Evolutionary conservation across 2,329 filamentous ascomycete genomes (phyloP).

Genomic region (Pestalotiopsis sp.): DNA sequence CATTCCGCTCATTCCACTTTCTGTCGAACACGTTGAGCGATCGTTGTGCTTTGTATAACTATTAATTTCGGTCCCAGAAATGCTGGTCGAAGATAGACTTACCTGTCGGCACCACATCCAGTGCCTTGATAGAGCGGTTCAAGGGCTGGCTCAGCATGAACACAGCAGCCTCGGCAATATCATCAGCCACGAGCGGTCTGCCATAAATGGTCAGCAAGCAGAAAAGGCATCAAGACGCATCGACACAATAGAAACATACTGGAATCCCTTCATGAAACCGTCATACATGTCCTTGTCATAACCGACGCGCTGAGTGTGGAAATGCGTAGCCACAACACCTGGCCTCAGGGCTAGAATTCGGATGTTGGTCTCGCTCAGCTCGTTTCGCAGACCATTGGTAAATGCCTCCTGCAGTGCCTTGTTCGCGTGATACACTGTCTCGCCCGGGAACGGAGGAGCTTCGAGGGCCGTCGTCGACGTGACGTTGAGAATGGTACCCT

Average conservation of each 20-base stretch:
- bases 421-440: constrained; percentile 50
- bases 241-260: constrained; percentile 17
- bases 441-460: constrained; percentile 49
- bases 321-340: constrained; percentile 50
- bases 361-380: constrained; percentile 48
- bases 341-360: constrained; percentile 48
- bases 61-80: neutral
- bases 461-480: constrained; percentile 49
- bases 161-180: neutral
- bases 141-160: constrained; percentile 7
- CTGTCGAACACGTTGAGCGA: neutral
- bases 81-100: neutral
- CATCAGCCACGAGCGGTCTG: neutral
- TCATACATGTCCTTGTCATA: constrained; percentile 44
- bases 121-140: neutral
- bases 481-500: constrained; percentile 50
- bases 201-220: neutral
- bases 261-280: constrained; percentile 46
- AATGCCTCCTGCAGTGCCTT: constrained; percentile 52
- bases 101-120: constrained; percentile 7
- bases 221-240: neutral
- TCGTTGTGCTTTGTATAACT: neutral
- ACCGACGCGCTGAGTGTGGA: constrained; percentile 47
- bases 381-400: constrained; percentile 49
- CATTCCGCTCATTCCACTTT: constrained; percentile 6